These are phyloP conservation scores for Aspergillus cavernicola DNA, from an alignment of 495 filamentous ascomycete species.

Conservation along the genomic window DNA sequence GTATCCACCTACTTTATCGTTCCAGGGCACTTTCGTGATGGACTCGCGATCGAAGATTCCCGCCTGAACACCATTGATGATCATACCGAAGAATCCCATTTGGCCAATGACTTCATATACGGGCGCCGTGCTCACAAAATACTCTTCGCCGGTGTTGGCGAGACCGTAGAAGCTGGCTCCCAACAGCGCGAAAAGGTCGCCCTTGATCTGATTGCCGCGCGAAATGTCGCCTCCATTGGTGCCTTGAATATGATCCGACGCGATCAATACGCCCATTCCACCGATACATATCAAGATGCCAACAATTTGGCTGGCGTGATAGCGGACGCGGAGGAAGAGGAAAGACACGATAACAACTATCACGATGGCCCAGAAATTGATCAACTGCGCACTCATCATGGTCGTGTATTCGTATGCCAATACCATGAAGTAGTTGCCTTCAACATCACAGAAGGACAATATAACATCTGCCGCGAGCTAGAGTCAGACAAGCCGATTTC, in stretches of 20 bases:
- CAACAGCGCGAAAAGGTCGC: conserved; percentile 85
- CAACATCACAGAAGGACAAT: conserved; percentile 85
- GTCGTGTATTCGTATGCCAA: conserved; percentile 91
- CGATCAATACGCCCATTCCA: conserved; percentile 86
- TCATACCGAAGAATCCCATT: conserved; percentile 80
- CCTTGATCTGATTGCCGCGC: conserved; percentile 69
- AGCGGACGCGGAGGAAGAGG: conserved; percentile 77
- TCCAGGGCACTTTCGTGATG: conserved; percentile 64
- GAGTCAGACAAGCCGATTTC: no score
- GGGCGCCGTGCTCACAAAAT: conserved; percentile 79
- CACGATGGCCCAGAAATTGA: conserved; percentile 99
- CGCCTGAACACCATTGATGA: conserved; percentile 88
- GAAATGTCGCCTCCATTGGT: conserved; percentile 56
- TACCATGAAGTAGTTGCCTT: conserved; percentile 97
- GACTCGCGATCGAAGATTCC: conserved; percentile 80
- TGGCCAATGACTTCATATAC: conserved; percentile 93
- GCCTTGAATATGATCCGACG: conserved; percentile 79
- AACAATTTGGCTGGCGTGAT: conserved; percentile 74
- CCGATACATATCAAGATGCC: conserved; percentile 90
- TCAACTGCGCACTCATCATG: conserved; percentile 85
- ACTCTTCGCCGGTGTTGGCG: conserved; percentile 88
- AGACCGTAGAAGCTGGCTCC: conserved; percentile 91
- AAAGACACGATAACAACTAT: conserved; percentile 86
- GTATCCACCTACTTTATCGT: conserved; percentile 70
- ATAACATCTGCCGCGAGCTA: no score